Conservation (phyloP, 2,329 filamentous ascomycete genomes). For the Fusarium redolens region DNA sequence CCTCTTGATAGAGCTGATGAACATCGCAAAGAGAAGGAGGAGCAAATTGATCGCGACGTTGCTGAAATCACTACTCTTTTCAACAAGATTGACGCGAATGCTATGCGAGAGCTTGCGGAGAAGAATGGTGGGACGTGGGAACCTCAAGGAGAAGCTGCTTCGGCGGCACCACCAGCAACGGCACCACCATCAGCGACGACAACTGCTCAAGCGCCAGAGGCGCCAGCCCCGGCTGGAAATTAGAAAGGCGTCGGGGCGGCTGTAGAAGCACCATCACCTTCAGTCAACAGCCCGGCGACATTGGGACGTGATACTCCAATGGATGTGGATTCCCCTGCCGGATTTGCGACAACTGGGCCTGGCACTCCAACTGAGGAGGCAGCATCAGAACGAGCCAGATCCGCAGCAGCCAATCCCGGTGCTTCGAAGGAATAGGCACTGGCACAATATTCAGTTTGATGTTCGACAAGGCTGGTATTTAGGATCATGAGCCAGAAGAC, state of each 20-base stretch:
- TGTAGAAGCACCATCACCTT: not conserved
- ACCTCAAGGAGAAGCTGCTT: constrained; percentile 33
- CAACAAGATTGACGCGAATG: constrained; percentile 49
- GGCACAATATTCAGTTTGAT: not conserved
- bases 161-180: not conserved
- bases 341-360: not conserved
- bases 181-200: not conserved
- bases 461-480: not conserved
- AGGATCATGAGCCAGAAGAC: not conserved
- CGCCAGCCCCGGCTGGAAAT: constrained; percentile 5
- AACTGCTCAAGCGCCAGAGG: constrained; percentile 2
- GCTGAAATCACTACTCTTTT: constrained; percentile 50
- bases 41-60: constrained; percentile 52
- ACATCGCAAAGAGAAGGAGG: constrained; percentile 51
- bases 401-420: not conserved
- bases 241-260: not conserved
- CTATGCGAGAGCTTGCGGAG: constrained; percentile 51
- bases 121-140: constrained; percentile 53
- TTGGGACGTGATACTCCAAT: not conserved
- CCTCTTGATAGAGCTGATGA: constrained; percentile 54
- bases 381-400: not conserved
- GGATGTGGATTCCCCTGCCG: not conserved
- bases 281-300: not conserved
- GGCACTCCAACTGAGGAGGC: not conserved
- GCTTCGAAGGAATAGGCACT: not conserved